Evolutionary conservation across 345 rosid species (phyloP), one percentile per base, ranked within the genome.

Genomic region (Laguncularia racemosa): DNA sequence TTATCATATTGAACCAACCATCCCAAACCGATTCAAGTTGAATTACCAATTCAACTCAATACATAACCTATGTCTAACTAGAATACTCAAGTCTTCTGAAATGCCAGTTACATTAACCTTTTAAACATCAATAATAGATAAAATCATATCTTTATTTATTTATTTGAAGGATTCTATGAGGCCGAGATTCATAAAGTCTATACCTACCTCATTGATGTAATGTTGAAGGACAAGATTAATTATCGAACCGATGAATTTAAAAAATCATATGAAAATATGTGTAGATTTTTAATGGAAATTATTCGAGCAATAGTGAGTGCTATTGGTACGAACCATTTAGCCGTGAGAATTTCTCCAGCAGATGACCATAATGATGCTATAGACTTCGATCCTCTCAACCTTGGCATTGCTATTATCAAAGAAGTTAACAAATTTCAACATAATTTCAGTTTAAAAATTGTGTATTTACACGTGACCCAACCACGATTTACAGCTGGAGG

Each of bases 381-480:
- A 13, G 62, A 56, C 26, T 21, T 55, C 2, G 46, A 56, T 17
- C 68, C 57, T 2, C 48, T 56, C 40, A 57, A 38, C 68, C 54
- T 64, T 14, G 68, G 68, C 5, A 61, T 64, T 12, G 44, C 44
- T 2, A 47, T 56, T 17, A 50, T 57, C 6, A 20, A 50, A 46
- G 16, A 40, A 21, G 17, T 64, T 12, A 64, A 64, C 50, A 12
- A 0, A 17, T 49, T 63, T 38, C 67, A 63, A 38, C 12, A 13
- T 0, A 20, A 28, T 13, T 7, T 18, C 2, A 52, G 45, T 20
- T 21, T 14, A 11, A 15, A 17, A 16, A 46, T 62, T 14, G 3
- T 19, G 18, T 53, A 62, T 38, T 55, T 57, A 6, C 68, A 65
- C 2, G 58, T 57, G 56, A 57, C 68, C 12, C 48, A 20, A 2